A percentile compares a stretch with the other conserved stretches of the same genome.
Evolutionary conservation across 345 rosid genomes (phyloP).

Genomic region (Linum usitatissimum): DNA sequence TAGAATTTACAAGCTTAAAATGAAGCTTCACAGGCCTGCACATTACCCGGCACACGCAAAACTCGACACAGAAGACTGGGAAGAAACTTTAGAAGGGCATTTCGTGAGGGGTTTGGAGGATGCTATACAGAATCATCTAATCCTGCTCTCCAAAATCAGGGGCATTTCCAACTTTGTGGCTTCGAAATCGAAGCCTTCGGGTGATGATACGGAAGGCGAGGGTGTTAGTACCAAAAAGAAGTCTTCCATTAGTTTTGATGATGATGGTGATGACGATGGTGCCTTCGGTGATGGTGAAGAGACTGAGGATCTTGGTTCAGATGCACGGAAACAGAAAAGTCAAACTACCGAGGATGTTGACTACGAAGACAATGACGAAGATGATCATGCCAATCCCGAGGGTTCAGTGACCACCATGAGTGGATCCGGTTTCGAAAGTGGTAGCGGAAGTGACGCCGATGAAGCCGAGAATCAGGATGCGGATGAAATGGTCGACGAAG

Average conservation of each 20-base stretch:
- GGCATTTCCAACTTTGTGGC: slow-evolving; percentile 45
- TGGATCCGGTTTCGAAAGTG: slow-evolving; percentile 27
- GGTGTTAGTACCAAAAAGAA: slow-evolving; percentile 15
- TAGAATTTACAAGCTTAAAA: slow-evolving; percentile 68
- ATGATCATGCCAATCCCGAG: slow-evolving; percentile 23
- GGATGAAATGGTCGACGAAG: slow-evolving; percentile 23
- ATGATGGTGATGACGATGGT: slow-evolving; percentile 22
- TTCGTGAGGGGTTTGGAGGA: slow-evolving; percentile 86
- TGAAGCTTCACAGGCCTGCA: slow-evolving; percentile 54
- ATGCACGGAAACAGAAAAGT: slow-evolving; percentile 50
- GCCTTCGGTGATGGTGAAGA: slow-evolving; percentile 41
- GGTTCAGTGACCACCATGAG: slow-evolving; percentile 11
- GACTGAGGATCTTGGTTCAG: slow-evolving; percentile 75
- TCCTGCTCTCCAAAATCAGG: slow-evolving; percentile 52
- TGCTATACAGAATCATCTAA: slow-evolving; percentile 61
- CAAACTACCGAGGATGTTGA: slow-evolving; percentile 65
- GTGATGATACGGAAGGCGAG: slow-evolving; percentile 43
- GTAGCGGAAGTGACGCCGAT: slow-evolving; percentile 27
- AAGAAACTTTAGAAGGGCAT: slow-evolving; percentile 35
- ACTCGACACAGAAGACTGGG: slow-evolving; percentile 48
- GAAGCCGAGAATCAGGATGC: slow-evolving; percentile 24
- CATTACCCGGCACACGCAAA: slow-evolving; percentile 41
- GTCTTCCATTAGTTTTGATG: slow-evolving; percentile 21
- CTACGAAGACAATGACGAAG: slow-evolving; percentile 56
- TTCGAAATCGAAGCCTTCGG: slow-evolving; percentile 27